Conservation (phyloP, 768 basidiomycete genomes). For the Lentinus brumalis region DNA sequence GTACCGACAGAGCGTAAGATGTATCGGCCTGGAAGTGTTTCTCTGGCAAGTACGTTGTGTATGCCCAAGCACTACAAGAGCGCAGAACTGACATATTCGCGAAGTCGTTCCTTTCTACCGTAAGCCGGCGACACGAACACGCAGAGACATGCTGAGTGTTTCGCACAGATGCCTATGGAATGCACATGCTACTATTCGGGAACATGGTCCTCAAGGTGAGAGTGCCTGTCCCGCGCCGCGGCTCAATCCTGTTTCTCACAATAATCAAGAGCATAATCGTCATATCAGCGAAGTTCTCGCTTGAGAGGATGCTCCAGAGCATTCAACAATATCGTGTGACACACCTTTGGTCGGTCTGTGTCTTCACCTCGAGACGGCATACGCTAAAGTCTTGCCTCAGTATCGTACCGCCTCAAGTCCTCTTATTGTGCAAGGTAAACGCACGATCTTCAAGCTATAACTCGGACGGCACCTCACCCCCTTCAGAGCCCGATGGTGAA, state of each 20-base stretch:
- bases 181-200: constrained; percentile 22
- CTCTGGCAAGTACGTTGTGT: constrained; percentile 44
- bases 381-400: constrained; percentile 9
- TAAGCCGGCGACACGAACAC: constrained; percentile 1
- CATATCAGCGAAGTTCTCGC: constrained; percentile 33
- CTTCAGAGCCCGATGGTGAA: constrained; percentile 31
- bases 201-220: constrained; percentile 18
- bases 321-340: constrained; percentile 35
- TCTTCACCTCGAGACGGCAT: neutral
- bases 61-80: too few species aligned
- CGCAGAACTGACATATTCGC: too few species aligned
- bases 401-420: constrained; percentile 35
- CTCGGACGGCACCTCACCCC: neutral
- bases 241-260: neutral
- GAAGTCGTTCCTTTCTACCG: constrained; percentile 20
- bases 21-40: constrained; percentile 29
- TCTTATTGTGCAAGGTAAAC: constrained; percentile 35
- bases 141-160: neutral
- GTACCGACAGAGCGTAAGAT: constrained; percentile 21
- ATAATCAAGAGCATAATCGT: constrained; percentile 27
- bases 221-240: neutral
- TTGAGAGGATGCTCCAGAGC: constrained; percentile 33
- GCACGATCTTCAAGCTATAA: neutral
- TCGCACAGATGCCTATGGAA: constrained; percentile 6
- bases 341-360: constrained; percentile 26